Conservation (phyloP, 2,329 filamentous ascomycete genomes). For the Pseudogymnoascus pannorum region DNA sequence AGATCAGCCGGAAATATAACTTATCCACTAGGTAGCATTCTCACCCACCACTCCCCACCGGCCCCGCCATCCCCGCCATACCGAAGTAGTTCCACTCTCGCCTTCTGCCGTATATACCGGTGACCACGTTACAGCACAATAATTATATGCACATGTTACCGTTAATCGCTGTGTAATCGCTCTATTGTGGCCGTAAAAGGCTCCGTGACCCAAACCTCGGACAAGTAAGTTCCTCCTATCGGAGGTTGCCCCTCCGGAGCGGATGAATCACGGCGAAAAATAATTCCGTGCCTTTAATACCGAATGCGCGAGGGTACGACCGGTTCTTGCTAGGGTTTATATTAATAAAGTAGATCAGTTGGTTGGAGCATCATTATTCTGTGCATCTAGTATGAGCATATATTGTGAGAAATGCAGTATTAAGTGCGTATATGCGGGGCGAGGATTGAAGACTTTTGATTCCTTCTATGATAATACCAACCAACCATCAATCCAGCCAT, state of each 20-base stretch:
- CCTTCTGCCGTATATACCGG: neutral
- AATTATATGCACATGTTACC: constrained; percentile 2
- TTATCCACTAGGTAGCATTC: neutral
- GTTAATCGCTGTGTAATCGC: neutral
- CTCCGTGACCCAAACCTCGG: constrained; percentile 4
- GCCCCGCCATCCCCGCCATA: constrained; percentile 5
- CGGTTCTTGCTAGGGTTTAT: neutral
- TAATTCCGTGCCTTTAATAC: neutral
- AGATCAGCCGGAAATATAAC: neutral
- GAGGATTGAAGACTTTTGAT: neutral
- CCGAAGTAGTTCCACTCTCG: neutral
- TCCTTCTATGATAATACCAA: neutral
- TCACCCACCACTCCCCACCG: constrained; percentile 6
- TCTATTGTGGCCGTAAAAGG: neutral
- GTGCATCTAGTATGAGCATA: constrained; percentile 1
- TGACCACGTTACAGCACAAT: neutral
- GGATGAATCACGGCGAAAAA: constrained; percentile 4
- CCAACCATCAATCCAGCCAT: neutral
- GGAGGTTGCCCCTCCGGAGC: neutral
- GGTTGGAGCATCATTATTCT: neutral
- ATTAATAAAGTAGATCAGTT: neutral
- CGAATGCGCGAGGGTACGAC: neutral
- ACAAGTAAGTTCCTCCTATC: constrained; percentile 8
- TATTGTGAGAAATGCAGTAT: neutral
- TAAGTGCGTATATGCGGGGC: neutral